Conservation (phyloP, 2,329 filamentous ascomycete genomes). For the Phaeosphaeriaceae sp. region DNA sequence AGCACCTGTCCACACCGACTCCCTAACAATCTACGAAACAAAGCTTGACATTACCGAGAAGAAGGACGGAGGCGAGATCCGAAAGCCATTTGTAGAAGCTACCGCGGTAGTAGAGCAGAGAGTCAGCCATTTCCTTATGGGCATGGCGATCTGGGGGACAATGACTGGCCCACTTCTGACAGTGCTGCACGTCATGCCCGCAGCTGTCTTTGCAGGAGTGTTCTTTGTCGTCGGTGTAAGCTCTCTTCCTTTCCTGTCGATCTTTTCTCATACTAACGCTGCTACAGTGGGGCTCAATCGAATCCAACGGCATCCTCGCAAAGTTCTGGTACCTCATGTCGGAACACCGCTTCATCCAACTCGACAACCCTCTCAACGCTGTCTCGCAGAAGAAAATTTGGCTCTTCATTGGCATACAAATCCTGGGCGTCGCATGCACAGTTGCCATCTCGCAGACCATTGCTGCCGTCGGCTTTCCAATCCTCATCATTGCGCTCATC, state of each 20-base stretch:
- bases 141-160: conserved; percentile 59
- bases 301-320: conserved; percentile 58
- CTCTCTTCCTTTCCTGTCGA: background rate
- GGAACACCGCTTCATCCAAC: conserved; percentile 57
- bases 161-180: conserved; percentile 62
- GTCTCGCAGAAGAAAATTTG: conserved; percentile 55
- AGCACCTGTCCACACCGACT: conserved; percentile 64
- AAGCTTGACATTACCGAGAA: conserved; percentile 47
- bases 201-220: conserved; percentile 60
- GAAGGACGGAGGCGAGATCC: conserved; percentile 51
- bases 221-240: conserved; percentile 63
- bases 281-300: conserved; percentile 50
- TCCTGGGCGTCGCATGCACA: conserved; percentile 56
- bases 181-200: conserved; percentile 60
- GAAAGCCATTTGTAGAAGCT: conserved; percentile 53
- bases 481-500: conserved; percentile 63
- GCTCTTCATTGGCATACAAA: conserved; percentile 58
- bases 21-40: conserved; percentile 51
- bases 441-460: conserved; percentile 65
- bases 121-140: conserved; percentile 62
- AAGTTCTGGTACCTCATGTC: conserved; percentile 57
- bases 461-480: conserved; percentile 63
- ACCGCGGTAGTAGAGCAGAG: conserved; percentile 61
- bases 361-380: conserved; percentile 53
- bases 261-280: conserved; percentile 2